phyloP scores from a whole-genome alignment of 2,329 filamentous ascomycete genomes.

The Aspergillus uvarum region DNA sequence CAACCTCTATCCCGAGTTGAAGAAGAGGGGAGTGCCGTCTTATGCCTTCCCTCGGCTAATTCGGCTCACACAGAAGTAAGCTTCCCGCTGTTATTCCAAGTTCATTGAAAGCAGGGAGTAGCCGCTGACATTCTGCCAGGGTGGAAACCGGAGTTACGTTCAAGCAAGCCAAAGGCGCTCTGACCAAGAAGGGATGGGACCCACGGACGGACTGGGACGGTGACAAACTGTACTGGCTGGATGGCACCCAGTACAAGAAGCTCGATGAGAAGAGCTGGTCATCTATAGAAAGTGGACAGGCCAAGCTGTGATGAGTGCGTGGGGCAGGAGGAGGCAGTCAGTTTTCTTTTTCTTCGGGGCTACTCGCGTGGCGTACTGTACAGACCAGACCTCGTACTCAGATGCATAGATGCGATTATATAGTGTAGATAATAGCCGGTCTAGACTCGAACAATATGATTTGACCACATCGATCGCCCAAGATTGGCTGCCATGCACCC shows the following conservation, averaged over 20 bases:
- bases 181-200: conserved; percentile 46
- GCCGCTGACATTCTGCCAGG: conserved; percentile 19
- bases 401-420: too few species aligned
- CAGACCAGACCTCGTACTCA: too few species aligned
- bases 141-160: conserved; percentile 51
- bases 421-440: background rate
- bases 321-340: background rate
- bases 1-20: conserved; percentile 39
- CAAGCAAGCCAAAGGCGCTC: conserved; percentile 50
- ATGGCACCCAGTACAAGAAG: conserved; percentile 41
- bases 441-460: background rate
- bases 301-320: conserved; percentile 39
- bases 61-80: conserved; percentile 47
- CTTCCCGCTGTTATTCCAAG: background rate
- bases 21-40: conserved; percentile 46
- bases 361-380: too few species aligned
- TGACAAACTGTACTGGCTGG: conserved; percentile 48
- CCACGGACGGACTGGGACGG: conserved; percentile 31
- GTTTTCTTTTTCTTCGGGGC: too few species aligned
- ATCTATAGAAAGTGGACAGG: conserved; percentile 43
- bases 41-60: conserved; percentile 51
- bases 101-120: background rate
- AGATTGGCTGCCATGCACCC: too few species aligned
- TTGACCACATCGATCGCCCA: too few species aligned
- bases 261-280: conserved; percentile 42